A percentile compares a stretch with the other conserved stretches of the same genome.
Conservation (phyloP, 352 stramenopile species). For the Phytopythium helicoides region DNA sequence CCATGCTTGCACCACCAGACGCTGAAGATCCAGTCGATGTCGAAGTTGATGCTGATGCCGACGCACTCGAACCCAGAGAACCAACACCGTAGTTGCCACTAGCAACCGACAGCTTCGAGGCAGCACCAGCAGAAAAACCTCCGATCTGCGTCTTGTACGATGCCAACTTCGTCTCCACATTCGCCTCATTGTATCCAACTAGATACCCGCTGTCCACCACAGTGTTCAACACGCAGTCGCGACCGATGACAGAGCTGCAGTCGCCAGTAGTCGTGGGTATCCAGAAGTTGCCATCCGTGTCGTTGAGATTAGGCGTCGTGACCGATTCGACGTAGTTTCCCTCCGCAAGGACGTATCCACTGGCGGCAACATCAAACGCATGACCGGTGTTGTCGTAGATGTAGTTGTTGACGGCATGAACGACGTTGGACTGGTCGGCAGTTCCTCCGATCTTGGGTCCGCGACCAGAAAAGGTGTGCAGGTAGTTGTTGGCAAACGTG, state of each 20-base stretch:
- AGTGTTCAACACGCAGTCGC: slow-evolving; percentile 16
- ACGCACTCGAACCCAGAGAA: neutral
- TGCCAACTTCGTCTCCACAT: slow-evolving; percentile 10
- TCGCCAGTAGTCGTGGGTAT: slow-evolving; percentile 10
- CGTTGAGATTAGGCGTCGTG: slow-evolving; percentile 13
- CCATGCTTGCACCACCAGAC: no score
- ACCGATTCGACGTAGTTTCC: slow-evolving; percentile 23
- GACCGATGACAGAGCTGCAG: slow-evolving; percentile 13
- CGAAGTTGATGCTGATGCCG: no score
- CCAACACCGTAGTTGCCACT: slow-evolving; percentile 15
- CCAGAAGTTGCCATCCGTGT: slow-evolving; percentile 18
- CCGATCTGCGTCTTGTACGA: slow-evolving; percentile 14
- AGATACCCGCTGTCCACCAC: slow-evolving; percentile 15
- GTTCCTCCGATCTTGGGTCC: slow-evolving; percentile 32
- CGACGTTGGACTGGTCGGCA: slow-evolving; percentile 16
- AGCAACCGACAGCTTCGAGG: slow-evolving; percentile 8
- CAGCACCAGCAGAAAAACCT: slow-evolving; percentile 9
- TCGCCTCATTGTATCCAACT: slow-evolving; percentile 15
- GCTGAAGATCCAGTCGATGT: no score
- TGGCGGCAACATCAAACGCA: slow-evolving; percentile 16
- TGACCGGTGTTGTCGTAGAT: slow-evolving; percentile 13
- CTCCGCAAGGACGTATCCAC: slow-evolving; percentile 19
- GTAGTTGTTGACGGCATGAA: slow-evolving; percentile 31
- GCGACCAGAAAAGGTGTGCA: slow-evolving; percentile 31
- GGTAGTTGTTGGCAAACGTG: slow-evolving; percentile 31